Evolutionary conservation across 345 rosid species (phyloP), one percentile per base, ranked within the genome.

Genomic region (Lepidium sativum): DNA sequence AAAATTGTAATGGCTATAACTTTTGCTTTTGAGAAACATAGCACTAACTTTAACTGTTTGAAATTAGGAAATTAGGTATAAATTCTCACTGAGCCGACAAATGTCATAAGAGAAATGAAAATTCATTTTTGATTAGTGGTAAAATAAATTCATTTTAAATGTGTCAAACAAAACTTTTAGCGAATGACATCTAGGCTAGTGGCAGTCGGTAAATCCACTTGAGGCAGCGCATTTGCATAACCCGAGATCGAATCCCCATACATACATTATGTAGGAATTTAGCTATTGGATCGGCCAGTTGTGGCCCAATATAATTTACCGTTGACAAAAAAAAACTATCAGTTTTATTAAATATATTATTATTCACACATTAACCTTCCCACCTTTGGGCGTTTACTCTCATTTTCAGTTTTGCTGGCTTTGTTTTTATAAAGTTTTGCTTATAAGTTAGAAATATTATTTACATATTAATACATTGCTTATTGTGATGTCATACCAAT

Each of bases 21-120:
- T 54, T 54, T 54, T 4, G 62, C 44, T 61, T 69, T 69, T 69
- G 54, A 51, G 27, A 69, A 69, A 12, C 32, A 69, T 35, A 44
- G 63, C 63, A 70, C 63, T 63, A 53, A 63, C 42, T 48, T 63
- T 38, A n/a, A 49, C 29, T 10, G 60, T 60, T 23, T 42, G 27
- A 32, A 42, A 60, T 71, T 69, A 47, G 70, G 39, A 48, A 56
- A 55, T 6, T 55, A 64, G 65, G 65, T 63, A 37, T 63, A 55
- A 21, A 54, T 45, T 35, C 44, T 55, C 43, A 27, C 8, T 47
- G 18, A 64, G 65, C 75, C 70, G 70, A 71, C 65, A 71, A 39
- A 48, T 63, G 53, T 63, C 45, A 48, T 21, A 41, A 27, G 6
- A 59, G 21, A 69, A 51, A 49, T 15, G 10, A 2, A 20, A 32